These are phyloP conservation scores for Pulveroboletus ravenelii DNA, from an alignment of 768 basidiomycete species.

Conservation along the genomic window DNA sequence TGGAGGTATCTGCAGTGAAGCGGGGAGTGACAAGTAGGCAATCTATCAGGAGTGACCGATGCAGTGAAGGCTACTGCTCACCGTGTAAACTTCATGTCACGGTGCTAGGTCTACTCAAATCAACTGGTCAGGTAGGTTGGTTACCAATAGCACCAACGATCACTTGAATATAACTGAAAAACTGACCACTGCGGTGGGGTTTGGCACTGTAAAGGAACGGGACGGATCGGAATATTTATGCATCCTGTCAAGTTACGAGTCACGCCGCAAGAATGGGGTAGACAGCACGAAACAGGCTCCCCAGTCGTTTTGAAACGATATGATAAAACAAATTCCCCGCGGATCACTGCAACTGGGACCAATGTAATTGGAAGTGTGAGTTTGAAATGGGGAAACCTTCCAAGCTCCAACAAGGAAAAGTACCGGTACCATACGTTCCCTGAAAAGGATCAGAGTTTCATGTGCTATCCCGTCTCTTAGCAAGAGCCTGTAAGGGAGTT, in stretches of 20 bases:
- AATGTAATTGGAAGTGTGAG: not conserved
- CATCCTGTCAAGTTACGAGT: conserved; percentile 3
- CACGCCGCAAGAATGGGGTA: not conserved
- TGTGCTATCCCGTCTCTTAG: no score
- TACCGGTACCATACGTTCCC: no score
- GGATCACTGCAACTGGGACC: not conserved
- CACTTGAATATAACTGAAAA: not conserved
- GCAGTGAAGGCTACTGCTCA: conserved; percentile 23
- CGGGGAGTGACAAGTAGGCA: not conserved
- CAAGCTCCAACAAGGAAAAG: not conserved
- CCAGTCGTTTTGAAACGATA: conserved; percentile 13
- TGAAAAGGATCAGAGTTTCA: no score
- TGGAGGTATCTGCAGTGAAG: conserved; percentile 52
- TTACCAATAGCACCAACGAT: not conserved
- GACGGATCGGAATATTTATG: conserved; percentile 7
- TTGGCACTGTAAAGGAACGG: conserved; percentile 2
- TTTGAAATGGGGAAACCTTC: conserved; percentile 1
- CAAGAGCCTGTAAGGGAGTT: no score
- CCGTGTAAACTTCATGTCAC: conserved; percentile 57
- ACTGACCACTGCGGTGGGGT: not conserved
- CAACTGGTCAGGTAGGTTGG: not conserved
- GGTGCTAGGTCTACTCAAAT: not conserved
- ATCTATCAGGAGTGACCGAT: not conserved
- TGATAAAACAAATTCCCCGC: not conserved
- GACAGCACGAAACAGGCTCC: not conserved